These are phyloP conservation scores for Diplodia intermedia DNA, from an alignment of 2,329 filamentous ascomycete species.

Conservation along the genomic window DNA sequence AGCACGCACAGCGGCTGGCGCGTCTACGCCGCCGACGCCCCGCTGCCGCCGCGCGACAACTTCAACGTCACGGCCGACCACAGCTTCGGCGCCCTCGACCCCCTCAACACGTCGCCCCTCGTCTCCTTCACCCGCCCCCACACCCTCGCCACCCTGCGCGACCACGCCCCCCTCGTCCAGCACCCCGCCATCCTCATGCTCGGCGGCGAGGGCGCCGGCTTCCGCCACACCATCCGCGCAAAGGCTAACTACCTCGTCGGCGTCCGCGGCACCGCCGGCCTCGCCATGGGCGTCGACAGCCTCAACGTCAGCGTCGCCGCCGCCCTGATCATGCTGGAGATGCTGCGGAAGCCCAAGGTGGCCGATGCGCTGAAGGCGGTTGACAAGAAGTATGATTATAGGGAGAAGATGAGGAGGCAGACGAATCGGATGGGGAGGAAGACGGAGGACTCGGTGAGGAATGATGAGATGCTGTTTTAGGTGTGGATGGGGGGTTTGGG, in stretches of 20 bases:
- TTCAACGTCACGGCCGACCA: conserved; percentile 1
- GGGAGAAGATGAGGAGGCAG: background rate
- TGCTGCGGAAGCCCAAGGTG: conserved; percentile 54
- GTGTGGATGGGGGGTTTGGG: background rate
- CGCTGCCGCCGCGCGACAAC: conserved; percentile 16
- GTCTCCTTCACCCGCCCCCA: conserved; percentile 38
- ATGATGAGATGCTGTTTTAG: conserved; percentile 1
- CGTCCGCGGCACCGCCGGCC: conserved; percentile 62
- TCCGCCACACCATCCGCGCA: conserved; percentile 47
- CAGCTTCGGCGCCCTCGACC: conserved; percentile 1
- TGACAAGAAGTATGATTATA: background rate
- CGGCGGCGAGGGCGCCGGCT: conserved; percentile 45
- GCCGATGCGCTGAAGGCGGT: background rate
- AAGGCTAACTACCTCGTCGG: conserved; percentile 69
- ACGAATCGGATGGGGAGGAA: no score
- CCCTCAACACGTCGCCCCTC: conserved; percentile 24
- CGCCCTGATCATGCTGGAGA: conserved; percentile 74
- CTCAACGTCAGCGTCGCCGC: conserved; percentile 92
- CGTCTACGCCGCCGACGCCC: conserved; percentile 73
- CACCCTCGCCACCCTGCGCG: conserved; percentile 34
- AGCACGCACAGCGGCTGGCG: conserved; percentile 79
- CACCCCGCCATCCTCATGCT: conserved; percentile 80
- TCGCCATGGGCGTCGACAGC: conserved; percentile 74
- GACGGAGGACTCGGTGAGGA: background rate
- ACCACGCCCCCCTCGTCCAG: conserved; percentile 41